phyloP scores from a whole-genome alignment of 129 eudicot species.

The Calendula officinalis region DNA sequence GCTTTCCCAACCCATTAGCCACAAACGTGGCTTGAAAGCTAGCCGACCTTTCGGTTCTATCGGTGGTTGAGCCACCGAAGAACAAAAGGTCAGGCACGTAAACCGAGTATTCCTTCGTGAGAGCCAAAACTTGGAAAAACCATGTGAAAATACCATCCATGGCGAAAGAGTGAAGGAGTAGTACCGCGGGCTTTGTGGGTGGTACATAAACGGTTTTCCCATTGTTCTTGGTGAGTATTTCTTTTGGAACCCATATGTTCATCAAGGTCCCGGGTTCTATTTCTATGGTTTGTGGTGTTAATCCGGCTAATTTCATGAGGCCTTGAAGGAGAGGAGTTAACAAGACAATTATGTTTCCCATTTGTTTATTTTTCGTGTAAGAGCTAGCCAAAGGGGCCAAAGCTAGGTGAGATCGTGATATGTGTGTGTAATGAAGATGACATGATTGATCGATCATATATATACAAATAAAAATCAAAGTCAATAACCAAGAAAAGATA shows the following conservation, averaged over 20 bases:
- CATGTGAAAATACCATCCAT: conserved; percentile 9
- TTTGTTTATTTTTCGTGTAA: background rate
- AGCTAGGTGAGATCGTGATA: background rate
- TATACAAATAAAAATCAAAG: too few species aligned
- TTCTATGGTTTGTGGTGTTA: conserved; percentile 12
- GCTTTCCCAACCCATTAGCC: conserved; percentile 13
- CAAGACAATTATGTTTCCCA: conserved; percentile 1
- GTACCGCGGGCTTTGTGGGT: conserved; percentile 7
- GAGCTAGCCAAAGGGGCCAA: background rate
- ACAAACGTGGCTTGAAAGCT: conserved; percentile 10
- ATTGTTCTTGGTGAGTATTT: background rate
- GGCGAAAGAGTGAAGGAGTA: conserved; percentile 13
- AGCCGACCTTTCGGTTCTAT: background rate
- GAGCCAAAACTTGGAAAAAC: conserved; percentile 10
- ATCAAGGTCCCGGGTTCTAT: conserved; percentile 9
- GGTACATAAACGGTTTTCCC: background rate
- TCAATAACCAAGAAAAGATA: too few species aligned
- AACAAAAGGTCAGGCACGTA: conserved; percentile 13
- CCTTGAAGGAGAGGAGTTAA: conserved; percentile 3
- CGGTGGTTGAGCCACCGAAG: conserved; percentile 14
- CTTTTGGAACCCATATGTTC: conserved; percentile 18
- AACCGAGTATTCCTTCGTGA: background rate
- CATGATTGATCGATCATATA: too few species aligned
- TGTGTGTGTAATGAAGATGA: too few species aligned
- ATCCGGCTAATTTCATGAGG: conserved; percentile 1